These are phyloP conservation scores for Thielaviopsis musarum DNA, from an alignment of 2,329 filamentous ascomycete genomes.

Conservation along the genomic window DNA sequence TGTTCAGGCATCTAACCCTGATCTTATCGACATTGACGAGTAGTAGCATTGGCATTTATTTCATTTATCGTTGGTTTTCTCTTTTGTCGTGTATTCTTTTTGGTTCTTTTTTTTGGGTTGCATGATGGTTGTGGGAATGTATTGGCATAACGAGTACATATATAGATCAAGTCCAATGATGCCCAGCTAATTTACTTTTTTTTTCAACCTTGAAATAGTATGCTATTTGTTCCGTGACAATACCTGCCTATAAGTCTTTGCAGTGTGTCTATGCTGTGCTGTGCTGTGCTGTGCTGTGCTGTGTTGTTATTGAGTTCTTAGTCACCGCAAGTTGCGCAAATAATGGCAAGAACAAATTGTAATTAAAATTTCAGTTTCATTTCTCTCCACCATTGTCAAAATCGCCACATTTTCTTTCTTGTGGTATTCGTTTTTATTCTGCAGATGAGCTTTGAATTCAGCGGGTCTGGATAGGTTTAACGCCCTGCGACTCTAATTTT, in stretches of 20 bases:
- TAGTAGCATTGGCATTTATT: slow-evolving; percentile 15
- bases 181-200: not conserved
- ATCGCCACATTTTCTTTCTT: no score
- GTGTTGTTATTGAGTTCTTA: no score
- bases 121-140: no score
- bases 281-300: no score
- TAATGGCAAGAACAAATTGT: not conserved
- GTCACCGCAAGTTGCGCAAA: no score
- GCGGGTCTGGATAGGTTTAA: not conserved
- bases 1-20: slow-evolving; percentile 50
- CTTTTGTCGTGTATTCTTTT: slow-evolving; percentile 5
- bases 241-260: no score
- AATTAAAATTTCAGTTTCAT: not conserved
- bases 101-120: slow-evolving; percentile 12
- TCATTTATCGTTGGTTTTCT: slow-evolving; percentile 11
- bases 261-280: no score
- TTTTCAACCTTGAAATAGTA: slow-evolving; percentile 1
- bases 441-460: not conserved
- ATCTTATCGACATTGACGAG: slow-evolving; percentile 67
- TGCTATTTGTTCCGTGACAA: no score
- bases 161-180: no score
- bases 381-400: not conserved
- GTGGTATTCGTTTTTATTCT: not conserved
- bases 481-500: not conserved
- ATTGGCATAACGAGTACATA: no score